Evolutionary conservation across 441 rosid species (phyloP).

Genomic region (Gossypium schwendimanii): DNA sequence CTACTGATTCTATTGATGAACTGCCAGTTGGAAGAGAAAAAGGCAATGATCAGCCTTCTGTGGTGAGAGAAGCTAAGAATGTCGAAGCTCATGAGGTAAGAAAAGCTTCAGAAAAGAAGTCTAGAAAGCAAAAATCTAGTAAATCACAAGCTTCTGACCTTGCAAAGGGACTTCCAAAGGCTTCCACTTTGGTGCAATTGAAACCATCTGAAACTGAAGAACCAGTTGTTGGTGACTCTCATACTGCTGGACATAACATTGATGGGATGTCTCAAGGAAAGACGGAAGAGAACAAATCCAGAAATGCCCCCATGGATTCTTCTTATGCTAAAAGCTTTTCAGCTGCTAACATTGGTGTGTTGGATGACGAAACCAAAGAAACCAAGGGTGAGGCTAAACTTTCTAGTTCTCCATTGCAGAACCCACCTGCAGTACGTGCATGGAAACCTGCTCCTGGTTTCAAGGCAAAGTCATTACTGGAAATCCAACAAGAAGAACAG

Average conservation of each 20-base stretch:
- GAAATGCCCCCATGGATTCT: constrained; percentile 27
- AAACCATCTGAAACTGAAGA: constrained; percentile 44
- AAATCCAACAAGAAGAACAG: constrained; percentile 94
- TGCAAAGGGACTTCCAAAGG: constrained; percentile 43
- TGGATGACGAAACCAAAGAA: constrained; percentile 26
- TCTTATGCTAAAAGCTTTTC: constrained; percentile 24
- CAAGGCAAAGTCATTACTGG: constrained; percentile 87
- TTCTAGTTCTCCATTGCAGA: constrained; percentile 28
- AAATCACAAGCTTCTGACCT: constrained; percentile 54
- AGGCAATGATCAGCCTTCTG: constrained; percentile 25
- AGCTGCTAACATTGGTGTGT: constrained; percentile 20
- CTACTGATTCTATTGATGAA: constrained; percentile 21
- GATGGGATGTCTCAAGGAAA: constrained; percentile 22
- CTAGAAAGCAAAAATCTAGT: constrained; percentile 68
- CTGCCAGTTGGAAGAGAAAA: constrained; percentile 31
- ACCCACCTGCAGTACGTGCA: constrained; percentile 49
- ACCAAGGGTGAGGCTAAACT: constrained; percentile 26
- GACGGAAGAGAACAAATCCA: constrained; percentile 24
- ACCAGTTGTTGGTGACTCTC: constrained; percentile 24
- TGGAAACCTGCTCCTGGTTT: constrained; percentile 99
- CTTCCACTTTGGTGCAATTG: constrained; percentile 31
- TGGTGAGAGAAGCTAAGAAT: constrained; percentile 32
- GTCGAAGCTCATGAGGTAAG: constrained; percentile 51
- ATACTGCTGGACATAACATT: constrained; percentile 20
- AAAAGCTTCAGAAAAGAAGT: constrained; percentile 74